These are phyloP conservation scores for Asterophora parasitica DNA, from an alignment of 768 basidiomycete genomes.

Conservation along the genomic window DNA sequence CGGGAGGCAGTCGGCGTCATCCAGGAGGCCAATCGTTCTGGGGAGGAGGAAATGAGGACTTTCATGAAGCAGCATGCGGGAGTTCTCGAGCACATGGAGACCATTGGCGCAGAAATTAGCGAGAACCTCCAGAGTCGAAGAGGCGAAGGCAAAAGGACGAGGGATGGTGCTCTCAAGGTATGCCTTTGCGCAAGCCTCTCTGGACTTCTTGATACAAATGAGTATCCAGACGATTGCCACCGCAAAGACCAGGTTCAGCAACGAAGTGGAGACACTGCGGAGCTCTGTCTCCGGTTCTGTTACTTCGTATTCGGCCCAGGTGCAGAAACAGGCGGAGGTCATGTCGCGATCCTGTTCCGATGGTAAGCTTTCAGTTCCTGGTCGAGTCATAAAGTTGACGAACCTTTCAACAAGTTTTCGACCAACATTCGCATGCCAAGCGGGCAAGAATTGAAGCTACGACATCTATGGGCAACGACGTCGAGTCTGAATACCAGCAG, in stretches of 20 bases:
- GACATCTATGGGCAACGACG: slow-evolving; percentile 39
- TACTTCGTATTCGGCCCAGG: slow-evolving; percentile 44
- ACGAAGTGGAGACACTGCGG: slow-evolving; percentile 41
- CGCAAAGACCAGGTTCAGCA: slow-evolving; percentile 35
- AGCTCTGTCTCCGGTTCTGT: slow-evolving; percentile 41
- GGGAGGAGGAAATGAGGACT: slow-evolving; percentile 43
- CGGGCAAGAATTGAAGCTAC: slow-evolving; percentile 62
- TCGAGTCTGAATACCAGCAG: slow-evolving; percentile 48
- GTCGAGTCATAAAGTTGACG: neutral
- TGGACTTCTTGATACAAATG: slow-evolving; percentile 2
- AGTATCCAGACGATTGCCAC: slow-evolving; percentile 35
- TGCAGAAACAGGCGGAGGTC: slow-evolving; percentile 43
- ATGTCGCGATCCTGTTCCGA: slow-evolving; percentile 39
- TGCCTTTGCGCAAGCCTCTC: neutral
- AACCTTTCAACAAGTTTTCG: slow-evolving; percentile 41
- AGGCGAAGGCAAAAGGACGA: slow-evolving; percentile 47
- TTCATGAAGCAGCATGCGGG: slow-evolving; percentile 48
- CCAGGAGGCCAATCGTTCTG: slow-evolving; percentile 50
- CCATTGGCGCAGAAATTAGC: slow-evolving; percentile 37
- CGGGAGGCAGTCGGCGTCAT: slow-evolving; percentile 51
- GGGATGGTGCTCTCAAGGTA: slow-evolving; percentile 61
- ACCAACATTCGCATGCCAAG: slow-evolving; percentile 59
- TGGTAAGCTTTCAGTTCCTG: slow-evolving; percentile 27
- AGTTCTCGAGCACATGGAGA: slow-evolving; percentile 36
- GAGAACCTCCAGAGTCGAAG: slow-evolving; percentile 39